These are phyloP conservation scores for Posidonia oceanica DNA, from an alignment of 116 monocot species.

Conservation along the genomic window DNA sequence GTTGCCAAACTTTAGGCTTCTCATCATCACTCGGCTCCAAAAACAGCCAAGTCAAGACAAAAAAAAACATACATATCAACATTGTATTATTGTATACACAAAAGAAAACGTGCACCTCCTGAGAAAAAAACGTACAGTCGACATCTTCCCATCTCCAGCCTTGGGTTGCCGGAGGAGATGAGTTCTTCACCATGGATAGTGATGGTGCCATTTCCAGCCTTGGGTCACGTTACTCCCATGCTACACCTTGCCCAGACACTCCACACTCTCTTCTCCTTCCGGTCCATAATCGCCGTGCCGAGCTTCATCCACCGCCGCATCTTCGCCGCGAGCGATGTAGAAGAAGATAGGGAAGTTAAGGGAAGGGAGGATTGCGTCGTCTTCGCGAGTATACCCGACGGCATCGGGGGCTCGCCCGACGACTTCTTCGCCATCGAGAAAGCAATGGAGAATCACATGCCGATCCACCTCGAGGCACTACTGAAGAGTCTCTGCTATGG, in stretches of 20 bases:
- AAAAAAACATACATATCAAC: no score
- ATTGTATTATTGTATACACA: no score
- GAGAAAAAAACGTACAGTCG: no score
- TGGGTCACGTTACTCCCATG: constrained; percentile 72
- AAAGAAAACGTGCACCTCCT: no score
- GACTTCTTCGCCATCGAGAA: constrained; percentile 35
- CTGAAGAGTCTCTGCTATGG: constrained; percentile 5
- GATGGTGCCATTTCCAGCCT: constrained; percentile 65
- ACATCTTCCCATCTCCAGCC: no score
- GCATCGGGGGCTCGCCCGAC: not conserved
- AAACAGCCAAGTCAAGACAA: no score
- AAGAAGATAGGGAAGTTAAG: not conserved
- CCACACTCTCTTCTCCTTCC: constrained; percentile 25
- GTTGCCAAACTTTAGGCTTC: no score
- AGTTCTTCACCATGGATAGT: constrained; percentile 9
- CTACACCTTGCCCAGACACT: constrained; percentile 38
- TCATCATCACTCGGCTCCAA: no score
- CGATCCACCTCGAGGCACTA: constrained; percentile 24
- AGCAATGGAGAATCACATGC: constrained; percentile 55
- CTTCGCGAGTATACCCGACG: constrained; percentile 9
- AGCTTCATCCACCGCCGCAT: constrained; percentile 39
- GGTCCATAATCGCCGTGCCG: constrained; percentile 29
- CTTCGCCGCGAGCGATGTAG: not conserved
- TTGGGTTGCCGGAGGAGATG: not conserved
- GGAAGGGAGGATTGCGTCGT: not conserved